A percentile compares a stretch with the other conserved stretches of the same genome.
These are phyloP conservation scores for Kodamaea hsintzibuensis DNA, from an alignment of 805 yeast species.

Conservation along the genomic window DNA sequence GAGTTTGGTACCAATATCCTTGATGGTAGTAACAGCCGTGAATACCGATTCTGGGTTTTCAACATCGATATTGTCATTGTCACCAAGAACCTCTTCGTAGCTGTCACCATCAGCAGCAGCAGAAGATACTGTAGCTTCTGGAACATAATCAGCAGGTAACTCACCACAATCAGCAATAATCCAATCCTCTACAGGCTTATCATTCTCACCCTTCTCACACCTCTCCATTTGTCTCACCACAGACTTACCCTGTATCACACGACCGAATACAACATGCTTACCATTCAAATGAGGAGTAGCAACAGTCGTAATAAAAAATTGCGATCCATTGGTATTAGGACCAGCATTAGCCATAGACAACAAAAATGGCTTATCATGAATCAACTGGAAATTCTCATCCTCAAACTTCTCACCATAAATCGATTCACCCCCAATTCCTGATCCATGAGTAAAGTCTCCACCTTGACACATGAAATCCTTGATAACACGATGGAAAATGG, in stretches of 20 bases:
- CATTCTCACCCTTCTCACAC: conserved; percentile 60
- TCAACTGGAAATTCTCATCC: conserved; percentile 80
- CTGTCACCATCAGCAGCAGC: conserved; percentile 72
- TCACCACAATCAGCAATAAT: conserved; percentile 78
- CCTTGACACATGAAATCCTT: conserved; percentile 91
- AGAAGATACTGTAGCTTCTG: conserved; percentile 44
- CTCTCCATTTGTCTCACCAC: conserved; percentile 78
- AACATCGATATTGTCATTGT: conserved; percentile 65
- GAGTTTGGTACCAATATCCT: conserved; percentile 74
- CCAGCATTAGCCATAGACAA: conserved; percentile 98
- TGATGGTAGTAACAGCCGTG: conserved; percentile 62
- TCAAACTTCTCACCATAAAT: conserved; percentile 62
- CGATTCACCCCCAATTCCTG: conserved; percentile 46
- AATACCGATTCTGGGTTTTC: conserved; percentile 65
- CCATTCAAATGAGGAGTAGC: conserved; percentile 94
- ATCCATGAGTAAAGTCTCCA: conserved; percentile 64
- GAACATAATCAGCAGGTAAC: conserved; percentile 59
- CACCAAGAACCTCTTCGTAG: conserved; percentile 74
- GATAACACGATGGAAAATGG: conserved; percentile 92
- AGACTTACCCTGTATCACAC: conserved; percentile 78
- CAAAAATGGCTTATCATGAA: conserved; percentile 82
- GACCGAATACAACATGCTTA: conserved; percentile 95
- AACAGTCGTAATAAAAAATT: conserved; percentile 89
- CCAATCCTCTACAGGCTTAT: conserved; percentile 72
- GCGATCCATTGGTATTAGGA: conserved; percentile 93